phyloP scores from a whole-genome alignment of 2,329 filamentous ascomycete genomes.

The Trichoderma cornu-damae region DNA sequence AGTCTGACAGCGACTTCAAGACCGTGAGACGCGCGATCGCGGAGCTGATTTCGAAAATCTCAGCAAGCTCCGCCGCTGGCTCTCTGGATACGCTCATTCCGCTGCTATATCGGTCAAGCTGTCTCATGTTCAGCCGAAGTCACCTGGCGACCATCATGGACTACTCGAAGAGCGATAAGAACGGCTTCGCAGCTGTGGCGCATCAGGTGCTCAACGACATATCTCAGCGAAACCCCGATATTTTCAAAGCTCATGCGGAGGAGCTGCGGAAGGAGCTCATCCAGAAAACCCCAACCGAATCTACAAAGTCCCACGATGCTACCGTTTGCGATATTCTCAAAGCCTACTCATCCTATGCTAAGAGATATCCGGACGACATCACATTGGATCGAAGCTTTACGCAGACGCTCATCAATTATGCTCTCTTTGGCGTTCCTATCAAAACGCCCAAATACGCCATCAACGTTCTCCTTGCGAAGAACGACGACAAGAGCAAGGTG shows the following conservation, averaged over 20 bases:
- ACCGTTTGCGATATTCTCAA: constrained; percentile 86
- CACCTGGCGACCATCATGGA: constrained; percentile 88
- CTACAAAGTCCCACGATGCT: constrained; percentile 60
- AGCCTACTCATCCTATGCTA: constrained; percentile 86
- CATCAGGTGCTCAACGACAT: constrained; percentile 91
- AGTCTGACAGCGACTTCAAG: constrained; percentile 82
- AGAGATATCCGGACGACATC: constrained; percentile 78
- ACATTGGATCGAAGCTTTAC: constrained; percentile 75
- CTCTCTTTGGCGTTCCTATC: constrained; percentile 73
- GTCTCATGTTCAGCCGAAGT: constrained; percentile 88
- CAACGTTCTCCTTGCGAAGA: constrained; percentile 75
- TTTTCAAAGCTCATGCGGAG: constrained; percentile 88
- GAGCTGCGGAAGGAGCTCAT: constrained; percentile 85
- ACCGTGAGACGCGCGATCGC: constrained; percentile 86
- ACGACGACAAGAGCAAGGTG: constrained; percentile 69
- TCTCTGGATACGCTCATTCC: constrained; percentile 76
- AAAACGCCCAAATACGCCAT: constrained; percentile 90
- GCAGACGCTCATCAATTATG: constrained; percentile 76
- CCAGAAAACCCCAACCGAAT: constrained; percentile 68
- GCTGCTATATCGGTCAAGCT: constrained; percentile 75
- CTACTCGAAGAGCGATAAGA: constrained; percentile 76
- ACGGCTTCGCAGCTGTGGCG: constrained; percentile 69
- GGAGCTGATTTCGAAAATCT: constrained; percentile 78
- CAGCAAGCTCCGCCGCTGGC: constrained; percentile 57
- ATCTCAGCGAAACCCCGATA: constrained; percentile 78